Percentiles rank a stretch among this genome's conserved stretches.
These are phyloP conservation scores for Yamadazyma endophytica DNA, from an alignment of 805 yeast species.

Conservation along the genomic window DNA sequence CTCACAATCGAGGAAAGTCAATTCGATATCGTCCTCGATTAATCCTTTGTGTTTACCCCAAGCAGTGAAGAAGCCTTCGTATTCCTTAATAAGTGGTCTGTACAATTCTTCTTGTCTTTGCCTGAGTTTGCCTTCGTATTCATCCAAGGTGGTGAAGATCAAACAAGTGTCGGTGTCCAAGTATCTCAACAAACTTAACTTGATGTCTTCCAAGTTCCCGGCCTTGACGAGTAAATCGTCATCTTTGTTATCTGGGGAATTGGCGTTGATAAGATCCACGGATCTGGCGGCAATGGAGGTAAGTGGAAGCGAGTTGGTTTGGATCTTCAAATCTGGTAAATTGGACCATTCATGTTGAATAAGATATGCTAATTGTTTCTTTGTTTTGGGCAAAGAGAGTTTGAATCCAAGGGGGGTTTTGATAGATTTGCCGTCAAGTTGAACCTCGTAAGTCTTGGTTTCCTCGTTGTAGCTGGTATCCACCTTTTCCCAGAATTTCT, in stretches of 20 bases:
- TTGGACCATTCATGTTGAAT: slow-evolving; percentile 86
- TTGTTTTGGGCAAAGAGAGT: slow-evolving; percentile 57
- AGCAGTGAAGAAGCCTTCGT: slow-evolving; percentile 54
- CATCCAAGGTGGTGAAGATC: slow-evolving; percentile 75
- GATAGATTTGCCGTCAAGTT: slow-evolving; percentile 70
- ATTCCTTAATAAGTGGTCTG: slow-evolving; percentile 65
- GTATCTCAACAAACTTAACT: slow-evolving; percentile 65
- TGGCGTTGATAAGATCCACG: slow-evolving; percentile 55
- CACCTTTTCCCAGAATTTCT: slow-evolving; percentile 81
- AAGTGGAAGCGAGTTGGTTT: slow-evolving; percentile 76
- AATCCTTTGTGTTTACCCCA: slow-evolving; percentile 27
- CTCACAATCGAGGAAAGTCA: slow-evolving; percentile 75
- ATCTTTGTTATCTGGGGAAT: slow-evolving; percentile 21
- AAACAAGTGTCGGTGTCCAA: slow-evolving; percentile 92
- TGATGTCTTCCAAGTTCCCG: slow-evolving; percentile 57
- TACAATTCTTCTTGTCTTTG: slow-evolving; percentile 74
- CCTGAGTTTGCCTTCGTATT: slow-evolving; percentile 80
- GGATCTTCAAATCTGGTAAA: slow-evolving; percentile 60
- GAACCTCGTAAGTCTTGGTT: slow-evolving; percentile 43
- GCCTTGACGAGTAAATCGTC: slow-evolving; percentile 53
- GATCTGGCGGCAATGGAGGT: slow-evolving; percentile 87
- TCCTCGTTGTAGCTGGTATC: slow-evolving; percentile 29
- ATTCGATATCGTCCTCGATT: slow-evolving; percentile 26
- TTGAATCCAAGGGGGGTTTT: slow-evolving; percentile 81
- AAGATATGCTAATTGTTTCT: slow-evolving; percentile 64